A percentile compares a stretch with the other conserved stretches of the same genome.
phyloP scores from a whole-genome alignment of 2,329 filamentous ascomycete genomes.

The Penicillium sp. region DNA sequence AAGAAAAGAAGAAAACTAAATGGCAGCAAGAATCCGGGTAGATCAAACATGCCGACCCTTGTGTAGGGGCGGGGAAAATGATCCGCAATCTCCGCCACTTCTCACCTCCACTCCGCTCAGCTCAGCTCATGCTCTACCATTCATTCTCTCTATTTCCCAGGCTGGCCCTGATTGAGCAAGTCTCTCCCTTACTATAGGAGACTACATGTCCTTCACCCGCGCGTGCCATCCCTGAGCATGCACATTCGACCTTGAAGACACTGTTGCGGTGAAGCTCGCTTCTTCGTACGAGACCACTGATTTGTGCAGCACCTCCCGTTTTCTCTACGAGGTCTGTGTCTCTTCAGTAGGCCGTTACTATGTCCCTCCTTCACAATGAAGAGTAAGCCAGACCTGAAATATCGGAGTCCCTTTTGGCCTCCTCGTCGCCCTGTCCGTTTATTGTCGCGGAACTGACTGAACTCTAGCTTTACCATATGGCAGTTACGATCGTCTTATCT shows the following conservation, averaged over 20 bases:
- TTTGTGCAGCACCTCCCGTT: neutral
- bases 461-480: constrained; percentile 61
- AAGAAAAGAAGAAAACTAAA: too few relatives aligned
- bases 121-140: neutral
- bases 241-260: constrained; percentile 4
- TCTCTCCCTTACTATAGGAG: constrained; percentile 9
- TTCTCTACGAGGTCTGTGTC: neutral
- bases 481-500: constrained; percentile 65
- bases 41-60: neutral
- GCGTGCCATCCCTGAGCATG: constrained; percentile 18
- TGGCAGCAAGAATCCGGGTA: neutral
- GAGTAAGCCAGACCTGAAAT: constrained; percentile 39
- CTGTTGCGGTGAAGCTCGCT: constrained; percentile 1
- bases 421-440: neutral
- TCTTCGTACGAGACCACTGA: neutral
- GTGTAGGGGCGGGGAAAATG: constrained; percentile 7
- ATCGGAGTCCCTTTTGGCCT: neutral
- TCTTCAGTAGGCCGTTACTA: constrained; percentile 22
- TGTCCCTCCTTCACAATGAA: constrained; percentile 53
- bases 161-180: constrained; percentile 34
- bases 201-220: constrained; percentile 7
- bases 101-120: constrained; percentile 5
- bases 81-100: constrained; percentile 14
- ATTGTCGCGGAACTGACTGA: constrained; percentile 10
- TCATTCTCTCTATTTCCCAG: constrained; percentile 18